phyloP scores from a whole-genome alignment of 345 rosid species.

The Geranium rotundifolium region DNA sequence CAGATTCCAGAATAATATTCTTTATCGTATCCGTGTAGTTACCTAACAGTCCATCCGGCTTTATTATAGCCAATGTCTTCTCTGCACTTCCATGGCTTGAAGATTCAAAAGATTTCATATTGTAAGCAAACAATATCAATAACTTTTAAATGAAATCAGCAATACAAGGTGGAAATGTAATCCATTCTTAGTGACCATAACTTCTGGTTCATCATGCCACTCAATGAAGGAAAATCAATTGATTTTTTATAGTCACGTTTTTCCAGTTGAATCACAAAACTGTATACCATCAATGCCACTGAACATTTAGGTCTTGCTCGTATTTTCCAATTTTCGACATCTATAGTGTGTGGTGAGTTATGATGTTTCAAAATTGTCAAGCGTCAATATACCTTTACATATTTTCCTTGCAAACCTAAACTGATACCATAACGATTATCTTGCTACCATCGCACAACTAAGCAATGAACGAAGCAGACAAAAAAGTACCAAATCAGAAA shows the following conservation, averaged over 20 bases:
- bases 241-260: too few relatives aligned
- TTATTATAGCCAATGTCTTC: slow-evolving; percentile 64
- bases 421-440: neutral
- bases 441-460: neutral
- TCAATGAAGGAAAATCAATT: too few relatives aligned
- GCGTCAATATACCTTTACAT: neutral
- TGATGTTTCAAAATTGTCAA: neutral
- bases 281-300: too few relatives aligned
- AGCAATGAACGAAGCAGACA: neutral
- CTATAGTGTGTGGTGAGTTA: neutral
- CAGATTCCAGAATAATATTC: slow-evolving; percentile 29
- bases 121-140: neutral
- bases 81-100: slow-evolving; percentile 24
- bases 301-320: too few relatives aligned
- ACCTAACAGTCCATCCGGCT: slow-evolving; percentile 72
- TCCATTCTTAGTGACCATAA: neutral
- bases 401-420: neutral
- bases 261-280: too few relatives aligned
- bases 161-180: neutral
- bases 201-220: neutral
- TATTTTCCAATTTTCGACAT: neutral
- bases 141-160: neutral
- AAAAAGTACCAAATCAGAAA: neutral
- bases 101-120: slow-evolving; percentile 19
- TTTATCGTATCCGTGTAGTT: slow-evolving; percentile 49